Conservation (phyloP, 2,329 filamentous ascomycete species). For the Aspergillus tubingensis region DNA sequence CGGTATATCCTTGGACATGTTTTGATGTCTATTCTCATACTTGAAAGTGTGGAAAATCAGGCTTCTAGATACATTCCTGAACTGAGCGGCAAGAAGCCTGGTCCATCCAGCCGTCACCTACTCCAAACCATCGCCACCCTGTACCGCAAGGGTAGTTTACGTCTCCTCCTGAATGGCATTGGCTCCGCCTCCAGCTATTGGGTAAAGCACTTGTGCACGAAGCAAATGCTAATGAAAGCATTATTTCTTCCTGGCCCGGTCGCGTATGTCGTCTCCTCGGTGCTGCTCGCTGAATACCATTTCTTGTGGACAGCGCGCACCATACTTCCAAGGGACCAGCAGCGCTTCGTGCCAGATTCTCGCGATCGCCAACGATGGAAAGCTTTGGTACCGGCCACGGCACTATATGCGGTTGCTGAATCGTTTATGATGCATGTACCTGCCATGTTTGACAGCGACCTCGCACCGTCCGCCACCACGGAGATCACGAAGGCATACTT, state of each 20-base stretch:
- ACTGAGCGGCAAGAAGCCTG: not conserved
- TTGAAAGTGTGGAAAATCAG: not conserved
- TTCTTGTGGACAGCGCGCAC: not conserved
- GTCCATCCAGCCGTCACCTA: not conserved
- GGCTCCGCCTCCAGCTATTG: not conserved
- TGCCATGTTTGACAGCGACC: not conserved
- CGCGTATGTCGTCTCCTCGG: not conserved
- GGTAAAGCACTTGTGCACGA: not conserved
- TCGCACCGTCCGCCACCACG: too few relatives aligned
- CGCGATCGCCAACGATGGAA: not conserved
- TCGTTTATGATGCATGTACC: not conserved
- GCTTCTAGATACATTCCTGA: not conserved
- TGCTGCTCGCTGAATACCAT: not conserved
- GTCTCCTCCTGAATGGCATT: not conserved
- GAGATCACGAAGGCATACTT: not conserved
- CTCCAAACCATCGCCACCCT: not conserved
- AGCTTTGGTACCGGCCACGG: not conserved
- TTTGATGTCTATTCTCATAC: slow-evolving; percentile 2
- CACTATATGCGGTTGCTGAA: not conserved
- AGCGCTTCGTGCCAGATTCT: not conserved
- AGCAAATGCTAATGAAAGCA: not conserved
- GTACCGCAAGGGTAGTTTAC: not conserved
- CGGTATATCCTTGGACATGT: slow-evolving; percentile 6
- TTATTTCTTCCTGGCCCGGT: not conserved
- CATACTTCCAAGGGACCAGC: not conserved